Percentiles rank a stretch among this genome's conserved stretches.
These are phyloP conservation scores for Ceratocystis albifundus DNA, from an alignment of 2,329 filamentous ascomycete genomes.

Conservation along the genomic window DNA sequence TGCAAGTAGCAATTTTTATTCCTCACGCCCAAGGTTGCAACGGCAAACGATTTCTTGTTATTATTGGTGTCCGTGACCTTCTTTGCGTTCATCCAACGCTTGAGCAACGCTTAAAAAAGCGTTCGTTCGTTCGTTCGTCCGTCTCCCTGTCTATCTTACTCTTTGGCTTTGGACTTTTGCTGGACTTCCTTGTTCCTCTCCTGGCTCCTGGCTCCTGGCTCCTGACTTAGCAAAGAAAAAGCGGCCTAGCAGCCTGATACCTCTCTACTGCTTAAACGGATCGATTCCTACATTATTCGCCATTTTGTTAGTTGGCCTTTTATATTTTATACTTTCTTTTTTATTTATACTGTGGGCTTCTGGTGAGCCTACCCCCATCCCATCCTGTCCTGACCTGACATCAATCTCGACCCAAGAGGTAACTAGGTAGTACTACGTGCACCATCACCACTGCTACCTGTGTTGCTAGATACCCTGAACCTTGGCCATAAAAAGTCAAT, in stretches of 20 bases:
- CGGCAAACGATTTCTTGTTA: background rate
- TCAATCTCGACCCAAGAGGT: background rate
- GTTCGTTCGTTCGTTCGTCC: background rate
- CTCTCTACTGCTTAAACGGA: background rate
- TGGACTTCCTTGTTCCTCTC: background rate
- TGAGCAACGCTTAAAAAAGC: background rate
- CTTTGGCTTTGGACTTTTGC: background rate
- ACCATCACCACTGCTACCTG: background rate
- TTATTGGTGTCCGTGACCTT: background rate
- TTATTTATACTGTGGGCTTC: background rate
- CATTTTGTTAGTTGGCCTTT: background rate
- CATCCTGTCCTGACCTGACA: background rate
- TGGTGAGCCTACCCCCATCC: background rate
- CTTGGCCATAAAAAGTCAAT: background rate
- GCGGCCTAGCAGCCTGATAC: background rate
- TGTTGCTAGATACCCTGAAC: slow-evolving; percentile 6
- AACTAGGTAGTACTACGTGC: background rate
- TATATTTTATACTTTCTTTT: background rate
- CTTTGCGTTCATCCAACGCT: background rate
- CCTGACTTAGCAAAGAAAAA: background rate
- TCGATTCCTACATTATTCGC: background rate
- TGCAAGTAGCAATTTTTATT: background rate
- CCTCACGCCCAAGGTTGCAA: background rate
- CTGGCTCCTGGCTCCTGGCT: too few species aligned
- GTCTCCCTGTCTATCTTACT: background rate